Conservation (phyloP, 345 rosid species). For the Atalantia buxifolia region DNA sequence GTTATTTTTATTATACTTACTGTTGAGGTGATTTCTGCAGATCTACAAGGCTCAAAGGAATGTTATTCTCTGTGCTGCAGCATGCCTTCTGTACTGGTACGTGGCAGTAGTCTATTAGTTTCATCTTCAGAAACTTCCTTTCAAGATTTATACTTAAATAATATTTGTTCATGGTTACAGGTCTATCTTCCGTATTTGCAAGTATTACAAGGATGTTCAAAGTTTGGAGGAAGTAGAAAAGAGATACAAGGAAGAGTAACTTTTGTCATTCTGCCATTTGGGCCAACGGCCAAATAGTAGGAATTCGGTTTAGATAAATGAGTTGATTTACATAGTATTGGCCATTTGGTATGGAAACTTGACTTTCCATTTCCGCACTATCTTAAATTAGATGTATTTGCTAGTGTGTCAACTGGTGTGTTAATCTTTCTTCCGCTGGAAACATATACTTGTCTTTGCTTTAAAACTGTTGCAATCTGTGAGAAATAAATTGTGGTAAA, state of each 20-base stretch:
- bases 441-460: background rate
- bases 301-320: background rate
- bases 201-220: slow-evolving; percentile 68
- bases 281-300: background rate
- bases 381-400: background rate
- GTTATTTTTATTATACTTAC: background rate
- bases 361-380: background rate
- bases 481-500: background rate
- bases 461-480: background rate
- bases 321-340: background rate
- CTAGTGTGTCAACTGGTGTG: background rate
- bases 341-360: background rate
- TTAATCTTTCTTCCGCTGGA: background rate
- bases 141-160: background rate
- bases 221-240: slow-evolving; percentile 77
- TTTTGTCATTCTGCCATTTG: background rate
- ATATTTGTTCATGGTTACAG: slow-evolving; percentile 35
- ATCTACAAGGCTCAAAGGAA: slow-evolving; percentile 87
- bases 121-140: slow-evolving; percentile 5
- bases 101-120: background rate
- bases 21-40: slow-evolving; percentile 38
- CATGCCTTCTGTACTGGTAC: slow-evolving; percentile 90
- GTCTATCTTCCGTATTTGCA: slow-evolving; percentile 79
- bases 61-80: slow-evolving; percentile 67
- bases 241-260: slow-evolving; percentile 62